A percentile compares a stretch with the other conserved stretches of the same genome.
Conservation (phyloP, 805 yeast species). For the Wickerhamomyces queroliae region DNA sequence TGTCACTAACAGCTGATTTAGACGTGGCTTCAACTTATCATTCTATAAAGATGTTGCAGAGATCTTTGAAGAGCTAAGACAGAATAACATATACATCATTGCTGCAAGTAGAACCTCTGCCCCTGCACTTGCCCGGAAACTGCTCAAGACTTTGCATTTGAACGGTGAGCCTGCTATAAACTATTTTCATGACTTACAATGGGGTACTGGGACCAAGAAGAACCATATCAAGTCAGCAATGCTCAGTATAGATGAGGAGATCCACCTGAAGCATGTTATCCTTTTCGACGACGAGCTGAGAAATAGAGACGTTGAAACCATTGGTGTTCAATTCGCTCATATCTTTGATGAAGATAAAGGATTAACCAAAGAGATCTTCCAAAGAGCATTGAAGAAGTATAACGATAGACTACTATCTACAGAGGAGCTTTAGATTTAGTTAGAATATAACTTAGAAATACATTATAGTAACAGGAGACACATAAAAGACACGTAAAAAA, state of each 20-base stretch:
- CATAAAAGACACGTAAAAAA: too few species aligned
- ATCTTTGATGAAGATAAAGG: slow-evolving; percentile 53
- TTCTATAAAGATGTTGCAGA: slow-evolving; percentile 66
- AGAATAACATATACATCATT: slow-evolving; percentile 43
- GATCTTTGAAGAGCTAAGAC: slow-evolving; percentile 48
- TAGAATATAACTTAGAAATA: too few species aligned
- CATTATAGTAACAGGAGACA: too few species aligned
- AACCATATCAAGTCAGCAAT: slow-evolving; percentile 54
- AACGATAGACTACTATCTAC: background rate
- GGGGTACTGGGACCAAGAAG: slow-evolving; percentile 63
- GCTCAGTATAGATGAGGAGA: slow-evolving; percentile 43
- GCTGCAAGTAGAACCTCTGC: slow-evolving; percentile 79
- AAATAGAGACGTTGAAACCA: slow-evolving; percentile 65
- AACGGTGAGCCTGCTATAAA: slow-evolving; percentile 45
- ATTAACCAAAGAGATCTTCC: slow-evolving; percentile 49
- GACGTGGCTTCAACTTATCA: slow-evolving; percentile 46
- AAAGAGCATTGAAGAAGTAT: slow-evolving; percentile 25
- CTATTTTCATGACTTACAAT: slow-evolving; percentile 54
- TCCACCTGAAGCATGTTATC: slow-evolving; percentile 36
- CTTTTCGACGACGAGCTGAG: slow-evolving; percentile 78
- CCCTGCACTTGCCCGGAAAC: slow-evolving; percentile 67
- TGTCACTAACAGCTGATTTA: background rate
- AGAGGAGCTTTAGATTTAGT: background rate
- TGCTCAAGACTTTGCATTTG: slow-evolving; percentile 49
- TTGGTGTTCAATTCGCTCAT: slow-evolving; percentile 67